These are phyloP conservation scores for Annulohypoxylon nitens DNA, from an alignment of 495 filamentous ascomycete species.

Conservation along the genomic window DNA sequence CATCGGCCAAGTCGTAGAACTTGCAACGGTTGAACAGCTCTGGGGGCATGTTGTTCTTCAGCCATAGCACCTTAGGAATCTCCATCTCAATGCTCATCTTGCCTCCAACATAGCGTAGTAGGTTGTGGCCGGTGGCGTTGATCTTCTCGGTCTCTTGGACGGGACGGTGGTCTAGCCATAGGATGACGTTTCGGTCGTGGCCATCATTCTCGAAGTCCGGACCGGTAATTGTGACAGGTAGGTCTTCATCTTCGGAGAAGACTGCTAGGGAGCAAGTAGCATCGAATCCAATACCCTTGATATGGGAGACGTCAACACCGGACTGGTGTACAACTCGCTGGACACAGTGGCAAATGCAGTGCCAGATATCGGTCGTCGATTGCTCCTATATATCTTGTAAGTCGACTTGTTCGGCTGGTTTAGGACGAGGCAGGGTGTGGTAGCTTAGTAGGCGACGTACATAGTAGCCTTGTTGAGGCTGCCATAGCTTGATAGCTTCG, in stretches of 20 bases:
- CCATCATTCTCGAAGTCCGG: conserved; percentile 83
- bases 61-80: conserved; percentile 95
- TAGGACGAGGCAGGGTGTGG: conserved; percentile 19
- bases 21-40: conserved; percentile 92
- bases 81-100: conserved; percentile 99
- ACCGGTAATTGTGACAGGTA: conserved; percentile 88
- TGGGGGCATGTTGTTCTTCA: conserved; percentile 97
- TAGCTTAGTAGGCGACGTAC: conserved; percentile 57
- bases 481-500: conserved; percentile 93
- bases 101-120: conserved; percentile 95
- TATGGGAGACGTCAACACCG: conserved; percentile 75
- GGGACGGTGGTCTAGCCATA: conserved; percentile 94
- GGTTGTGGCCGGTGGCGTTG: conserved; percentile 90
- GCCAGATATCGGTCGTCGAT: conserved; percentile 97
- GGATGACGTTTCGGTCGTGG: conserved; percentile 87
- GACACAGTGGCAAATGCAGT: conserved; percentile 85
- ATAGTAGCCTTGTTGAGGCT: conserved; percentile 91
- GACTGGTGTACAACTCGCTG: conserved; percentile 82
- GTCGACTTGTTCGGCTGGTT: conserved; percentile 10
- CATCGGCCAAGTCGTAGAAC: conserved; percentile 95
- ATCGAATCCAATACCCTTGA: conserved; percentile 94
- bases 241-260: conserved; percentile 87
- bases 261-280: conserved; percentile 96
- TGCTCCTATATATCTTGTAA: conserved; percentile 77
- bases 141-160: conserved; percentile 89